Evolutionary conservation across 1,284 basidiomycete species (phyloP).

Genomic region (Ustilago loliicola): DNA sequence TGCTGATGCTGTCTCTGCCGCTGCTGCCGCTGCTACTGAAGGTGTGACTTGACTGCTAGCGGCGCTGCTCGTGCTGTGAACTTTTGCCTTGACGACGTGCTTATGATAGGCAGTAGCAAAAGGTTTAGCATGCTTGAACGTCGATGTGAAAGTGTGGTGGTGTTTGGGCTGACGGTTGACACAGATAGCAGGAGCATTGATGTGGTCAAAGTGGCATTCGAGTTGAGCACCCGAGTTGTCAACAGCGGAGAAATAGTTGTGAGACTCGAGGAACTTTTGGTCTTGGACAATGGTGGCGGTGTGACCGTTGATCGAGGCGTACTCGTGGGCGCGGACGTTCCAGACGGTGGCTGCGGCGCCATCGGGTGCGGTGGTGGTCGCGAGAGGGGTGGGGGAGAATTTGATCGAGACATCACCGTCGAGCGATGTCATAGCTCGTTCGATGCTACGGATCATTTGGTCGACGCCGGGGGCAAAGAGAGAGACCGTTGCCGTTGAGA

Average conservation of each 20-base stretch:
- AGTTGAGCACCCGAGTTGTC: constrained; percentile 29
- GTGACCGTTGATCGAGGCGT: constrained; percentile 36
- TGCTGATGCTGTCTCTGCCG: constrained; percentile 4
- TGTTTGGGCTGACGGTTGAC: constrained; percentile 38
- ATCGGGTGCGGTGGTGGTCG: constrained; percentile 43
- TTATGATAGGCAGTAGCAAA: constrained; percentile 41
- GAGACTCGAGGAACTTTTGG: constrained; percentile 40
- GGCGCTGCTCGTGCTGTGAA: constrained; percentile 14
- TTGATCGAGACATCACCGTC: constrained; percentile 28
- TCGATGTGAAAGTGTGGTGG: constrained; percentile 26
- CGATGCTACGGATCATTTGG: constrained; percentile 37
- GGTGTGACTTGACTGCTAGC: constrained; percentile 12
- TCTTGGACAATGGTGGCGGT: constrained; percentile 30
- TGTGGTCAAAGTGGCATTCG: constrained; percentile 43
- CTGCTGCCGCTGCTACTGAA: constrained; percentile 15
- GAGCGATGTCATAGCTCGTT: constrained; percentile 20
- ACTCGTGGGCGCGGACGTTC: constrained; percentile 50
- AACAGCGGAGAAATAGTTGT: constrained; percentile 41
- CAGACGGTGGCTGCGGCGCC: constrained; percentile 46
- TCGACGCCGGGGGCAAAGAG: constrained; percentile 46
- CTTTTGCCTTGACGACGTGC: constrained; percentile 21
- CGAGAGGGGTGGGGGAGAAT: constrained; percentile 33
- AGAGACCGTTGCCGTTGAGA: constrained; percentile 21
- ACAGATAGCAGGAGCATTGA: constrained; percentile 32
- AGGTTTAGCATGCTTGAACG: constrained; percentile 32